Evolutionary conservation across 2,329 filamentous ascomycete genomes (phyloP).

Genomic region (Gnomoniopsis sp.): DNA sequence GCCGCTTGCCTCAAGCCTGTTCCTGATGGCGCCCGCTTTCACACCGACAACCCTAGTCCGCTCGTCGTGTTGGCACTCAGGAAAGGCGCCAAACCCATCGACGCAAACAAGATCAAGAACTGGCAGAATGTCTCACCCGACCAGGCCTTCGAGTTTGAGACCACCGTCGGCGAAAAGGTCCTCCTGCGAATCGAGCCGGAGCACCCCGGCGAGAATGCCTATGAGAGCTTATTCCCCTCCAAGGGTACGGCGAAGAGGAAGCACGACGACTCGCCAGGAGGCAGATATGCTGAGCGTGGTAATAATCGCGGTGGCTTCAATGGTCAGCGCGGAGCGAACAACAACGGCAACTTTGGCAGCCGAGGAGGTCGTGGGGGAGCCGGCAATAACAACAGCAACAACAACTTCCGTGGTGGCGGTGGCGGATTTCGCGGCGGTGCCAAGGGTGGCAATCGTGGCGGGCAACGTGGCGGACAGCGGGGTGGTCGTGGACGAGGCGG

Average conservation of each 20-base stretch:
- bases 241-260: slow-evolving; percentile 57
- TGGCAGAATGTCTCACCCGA: slow-evolving; percentile 76
- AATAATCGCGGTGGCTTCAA: slow-evolving; percentile 22
- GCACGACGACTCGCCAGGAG: slow-evolving; percentile 45
- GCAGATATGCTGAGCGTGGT: neutral
- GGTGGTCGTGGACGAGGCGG: slow-evolving; percentile 45
- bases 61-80: slow-evolving; percentile 79
- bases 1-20: slow-evolving; percentile 76
- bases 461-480: slow-evolving; percentile 38
- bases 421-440: slow-evolving; percentile 9
- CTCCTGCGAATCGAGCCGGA: slow-evolving; percentile 78
- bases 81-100: slow-evolving; percentile 71
- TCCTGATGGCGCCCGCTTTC: slow-evolving; percentile 61
- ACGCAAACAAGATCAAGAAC: slow-evolving; percentile 76
- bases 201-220: slow-evolving; percentile 56
- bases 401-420: slow-evolving; percentile 33
- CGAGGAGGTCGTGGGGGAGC: slow-evolving; percentile 32
- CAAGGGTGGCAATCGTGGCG: slow-evolving; percentile 1
- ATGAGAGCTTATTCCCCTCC: slow-evolving; percentile 60
- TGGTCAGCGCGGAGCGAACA: slow-evolving; percentile 19
- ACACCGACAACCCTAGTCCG: slow-evolving; percentile 76
- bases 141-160: slow-evolving; percentile 74
- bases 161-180: slow-evolving; percentile 81
- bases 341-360: slow-evolving; percentile 23
- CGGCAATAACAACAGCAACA: slow-evolving; percentile 32